A percentile compares a stretch with the other conserved stretches of the same genome.
Evolutionary conservation across 225 moss, liverwort and hornwort genomes (phyloP).

Genomic region (Antitrichia curtipendula): DNA sequence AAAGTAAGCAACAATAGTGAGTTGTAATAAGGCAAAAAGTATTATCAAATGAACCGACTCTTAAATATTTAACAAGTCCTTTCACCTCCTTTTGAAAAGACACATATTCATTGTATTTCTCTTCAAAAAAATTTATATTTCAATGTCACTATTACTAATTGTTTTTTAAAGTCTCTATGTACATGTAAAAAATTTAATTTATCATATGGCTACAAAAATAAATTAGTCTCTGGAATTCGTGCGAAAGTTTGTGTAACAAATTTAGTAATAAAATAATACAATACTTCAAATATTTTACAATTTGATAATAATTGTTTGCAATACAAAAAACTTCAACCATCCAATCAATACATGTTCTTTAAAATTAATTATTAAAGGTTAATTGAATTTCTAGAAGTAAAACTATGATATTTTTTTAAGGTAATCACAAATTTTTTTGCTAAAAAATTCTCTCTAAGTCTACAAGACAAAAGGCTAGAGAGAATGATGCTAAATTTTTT

Average conservation of each 20-base stretch:
- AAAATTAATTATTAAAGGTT: fast-evolving
- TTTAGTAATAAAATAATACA: fast-evolving
- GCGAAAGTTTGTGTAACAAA: no score
- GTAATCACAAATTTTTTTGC: fast-evolving
- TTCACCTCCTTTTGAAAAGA: not conserved
- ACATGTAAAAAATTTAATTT: no score
- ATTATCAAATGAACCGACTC: not conserved
- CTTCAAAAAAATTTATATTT: not conserved
- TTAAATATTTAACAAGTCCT: not conserved
- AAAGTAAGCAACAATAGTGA: not conserved
- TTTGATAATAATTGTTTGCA: not conserved
- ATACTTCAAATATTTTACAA: not conserved
- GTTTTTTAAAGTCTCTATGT: fast-evolving
- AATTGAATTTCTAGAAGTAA: no score
- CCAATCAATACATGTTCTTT: not conserved
- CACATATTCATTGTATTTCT: not conserved
- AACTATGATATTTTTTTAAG: not conserved
- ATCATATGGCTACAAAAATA: no score
- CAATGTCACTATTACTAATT: not conserved
- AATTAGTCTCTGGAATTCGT: no score
- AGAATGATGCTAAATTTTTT: not conserved
- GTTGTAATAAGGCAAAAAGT: not conserved
- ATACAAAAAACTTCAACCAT: no score
- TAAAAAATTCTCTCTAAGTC: no score
- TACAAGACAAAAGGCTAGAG: not conserved